Evolutionary conservation across 768 basidiomycete genomes (phyloP).

Genomic region (Collybia nuda): DNA sequence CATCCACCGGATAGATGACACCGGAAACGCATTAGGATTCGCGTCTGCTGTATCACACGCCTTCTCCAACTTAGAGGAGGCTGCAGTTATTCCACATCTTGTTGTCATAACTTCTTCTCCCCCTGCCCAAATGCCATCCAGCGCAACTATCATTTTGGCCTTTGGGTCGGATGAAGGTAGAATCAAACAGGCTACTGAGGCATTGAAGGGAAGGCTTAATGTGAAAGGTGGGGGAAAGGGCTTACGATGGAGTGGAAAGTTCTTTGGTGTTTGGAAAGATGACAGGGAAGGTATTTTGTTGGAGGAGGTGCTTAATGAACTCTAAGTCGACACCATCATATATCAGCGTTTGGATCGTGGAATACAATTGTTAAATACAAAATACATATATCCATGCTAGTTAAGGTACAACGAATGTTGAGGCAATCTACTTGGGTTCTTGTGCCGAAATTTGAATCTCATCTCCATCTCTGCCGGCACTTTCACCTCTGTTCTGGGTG

Average conservation of each 20-base stretch:
- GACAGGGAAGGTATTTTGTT: constrained; percentile 39
- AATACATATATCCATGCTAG: too few relatives aligned
- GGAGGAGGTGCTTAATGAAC: constrained; percentile 33
- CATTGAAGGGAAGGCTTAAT: constrained; percentile 52
- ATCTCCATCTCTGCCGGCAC: constrained; percentile 15
- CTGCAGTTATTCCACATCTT: constrained; percentile 17
- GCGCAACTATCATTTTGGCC: constrained; percentile 56
- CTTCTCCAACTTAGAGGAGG: constrained; percentile 28
- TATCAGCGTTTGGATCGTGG: constrained; percentile 8
- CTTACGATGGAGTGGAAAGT: constrained; percentile 74
- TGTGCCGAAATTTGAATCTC: constrained; percentile 12
- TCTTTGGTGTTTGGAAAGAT: constrained; percentile 61
- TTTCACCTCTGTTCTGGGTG: constrained; percentile 20
- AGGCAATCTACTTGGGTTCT: constrained; percentile 12
- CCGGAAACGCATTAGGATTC: constrained; percentile 56
- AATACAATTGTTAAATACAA: constrained; percentile 4
- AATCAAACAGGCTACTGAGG: constrained; percentile 60
- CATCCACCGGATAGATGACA: constrained; percentile 62
- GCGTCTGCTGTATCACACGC: constrained; percentile 56
- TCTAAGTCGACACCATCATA: constrained; percentile 16
- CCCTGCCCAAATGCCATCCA: constrained; percentile 48
- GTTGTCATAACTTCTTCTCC: constrained; percentile 61
- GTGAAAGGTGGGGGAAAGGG: constrained; percentile 84
- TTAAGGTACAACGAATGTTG: too few relatives aligned
- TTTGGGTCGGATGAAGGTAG: constrained; percentile 58